Base-by-base conservation (phyloP, 2,329 filamentous ascomycete species). In the Thelonectria rubi region DNA sequence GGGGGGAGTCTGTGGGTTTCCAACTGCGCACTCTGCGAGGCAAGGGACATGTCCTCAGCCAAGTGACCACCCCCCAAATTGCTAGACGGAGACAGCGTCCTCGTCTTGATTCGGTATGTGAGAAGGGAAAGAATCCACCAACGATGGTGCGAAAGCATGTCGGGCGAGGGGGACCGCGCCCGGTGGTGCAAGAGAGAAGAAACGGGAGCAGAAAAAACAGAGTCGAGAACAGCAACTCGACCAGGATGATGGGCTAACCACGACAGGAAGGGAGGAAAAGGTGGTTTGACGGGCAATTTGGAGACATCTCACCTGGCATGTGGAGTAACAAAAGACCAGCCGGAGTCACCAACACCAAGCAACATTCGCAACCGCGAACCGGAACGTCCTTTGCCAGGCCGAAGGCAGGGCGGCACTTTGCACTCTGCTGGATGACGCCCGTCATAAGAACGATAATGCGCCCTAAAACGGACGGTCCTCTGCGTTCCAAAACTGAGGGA, bases 391-490 rank as follows among this genome's bases (percentile, higher is more conserved):
- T 8, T 30, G 26, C 10, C 26, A 30, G 10, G 26, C 26, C 26
- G 26, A 30, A 30, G 26, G 26, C 26, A 30, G 26, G 26, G 26
- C 26, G 26, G 26, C 26, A 5, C 26, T 30, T 30, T 26, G 60
- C n/a, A n/a, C n/a, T n/a, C 58, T 66, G 56, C 62, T 70, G 66
- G 57, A 63, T 71, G 65, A 69, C 69, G 67, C 62, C 65, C 60
- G 54, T 51, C 55, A 51, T 15, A 30, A 30, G 7, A 30, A 5
- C 26, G 57, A 58, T 60, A 62, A 60, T 57, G 63, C 65, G 63
- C 61, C 58, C 61, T 65, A 52, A 58, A 56, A 58, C 34, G 34
- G 34, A 56, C 52, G 56, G 48, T 54, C 68, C 62, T 61, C 60
- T 57, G 48, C 18, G 14, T 51, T 54, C 45, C 26, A 30, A 14